Evolutionary conservation across 148 eudicot genomes (phyloP).

Genomic region (Vaccinium myrtillus): DNA sequence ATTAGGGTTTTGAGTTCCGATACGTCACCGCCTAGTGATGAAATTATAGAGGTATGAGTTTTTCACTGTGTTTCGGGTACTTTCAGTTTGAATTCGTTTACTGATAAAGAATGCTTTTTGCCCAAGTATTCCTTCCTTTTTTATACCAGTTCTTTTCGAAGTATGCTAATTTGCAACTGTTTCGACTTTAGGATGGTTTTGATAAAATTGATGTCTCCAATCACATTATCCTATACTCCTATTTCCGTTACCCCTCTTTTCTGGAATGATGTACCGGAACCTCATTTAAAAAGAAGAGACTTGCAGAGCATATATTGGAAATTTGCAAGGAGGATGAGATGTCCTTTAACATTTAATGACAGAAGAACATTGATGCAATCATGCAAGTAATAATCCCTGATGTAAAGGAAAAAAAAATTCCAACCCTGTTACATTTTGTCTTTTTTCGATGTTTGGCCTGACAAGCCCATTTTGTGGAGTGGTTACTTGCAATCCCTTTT

Average conservation of each 20-base stretch:
- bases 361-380: too few species aligned
- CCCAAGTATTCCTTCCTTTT: too few species aligned
- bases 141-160: neutral
- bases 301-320: too few species aligned
- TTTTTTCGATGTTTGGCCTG: neutral
- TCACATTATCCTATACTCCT: neutral
- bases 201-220: neutral
- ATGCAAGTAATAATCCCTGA: too few species aligned
- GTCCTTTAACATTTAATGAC: too few species aligned
- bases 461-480: neutral
- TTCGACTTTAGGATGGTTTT: neutral
- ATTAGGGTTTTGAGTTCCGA: slow-evolving; percentile 1
- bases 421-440: neutral
- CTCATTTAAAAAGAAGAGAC: too few species aligned
- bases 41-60: neutral
- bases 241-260: too few species aligned
- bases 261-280: too few species aligned
- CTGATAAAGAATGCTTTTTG: neutral
- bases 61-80: neutral
- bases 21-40: neutral
- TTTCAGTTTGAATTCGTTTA: neutral
- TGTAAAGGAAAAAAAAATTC: too few species aligned
- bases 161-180: neutral
- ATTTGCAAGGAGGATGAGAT: too few species aligned
- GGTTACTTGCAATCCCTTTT: neutral